Percentiles rank a stretch among this genome's conserved stretches.
These are phyloP conservation scores for Abrus pulchellus DNA, from an alignment of 306 rosid genomes.

Conservation along the genomic window DNA sequence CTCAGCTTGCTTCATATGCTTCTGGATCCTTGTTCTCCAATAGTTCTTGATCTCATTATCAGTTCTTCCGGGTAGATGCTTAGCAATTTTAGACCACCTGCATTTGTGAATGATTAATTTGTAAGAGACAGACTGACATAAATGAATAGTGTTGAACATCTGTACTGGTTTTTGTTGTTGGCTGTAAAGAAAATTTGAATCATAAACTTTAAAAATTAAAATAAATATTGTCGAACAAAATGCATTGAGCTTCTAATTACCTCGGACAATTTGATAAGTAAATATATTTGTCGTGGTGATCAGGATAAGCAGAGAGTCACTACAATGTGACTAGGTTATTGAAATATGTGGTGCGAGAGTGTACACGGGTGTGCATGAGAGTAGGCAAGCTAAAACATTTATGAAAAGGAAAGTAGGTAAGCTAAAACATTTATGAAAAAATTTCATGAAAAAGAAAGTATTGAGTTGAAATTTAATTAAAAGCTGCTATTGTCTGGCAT, in stretches of 20 bases:
- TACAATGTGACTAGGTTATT: not conserved
- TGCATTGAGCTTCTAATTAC: not conserved
- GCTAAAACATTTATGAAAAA: not conserved
- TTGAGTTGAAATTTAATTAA: slow-evolving; percentile 14
- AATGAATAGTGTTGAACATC: not conserved
- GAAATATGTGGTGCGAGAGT: not conserved
- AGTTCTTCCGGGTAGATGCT: slow-evolving; percentile 70
- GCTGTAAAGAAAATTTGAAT: not conserved
- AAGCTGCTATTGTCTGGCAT: slow-evolving; percentile 28
- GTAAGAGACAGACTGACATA: not conserved
- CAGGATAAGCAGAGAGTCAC: not conserved
- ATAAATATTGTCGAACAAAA: not conserved
- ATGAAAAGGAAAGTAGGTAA: not conserved
- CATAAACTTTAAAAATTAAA: not conserved
- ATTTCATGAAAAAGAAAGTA: not conserved
- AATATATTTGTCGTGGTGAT: not conserved
- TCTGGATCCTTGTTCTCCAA: slow-evolving; percentile 93
- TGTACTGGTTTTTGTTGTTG: not conserved
- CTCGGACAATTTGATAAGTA: not conserved
- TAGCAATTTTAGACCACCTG: slow-evolving; percentile 97
- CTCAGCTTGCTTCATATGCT: slow-evolving; percentile 79
- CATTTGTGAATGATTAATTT: slow-evolving; percentile 36
- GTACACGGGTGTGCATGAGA: not conserved
- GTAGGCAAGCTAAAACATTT: no score
- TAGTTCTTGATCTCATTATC: slow-evolving; percentile 76